phyloP scores from a whole-genome alignment of 2,329 filamentous ascomycete genomes.

The Ustilaginoidea virens region DNA sequence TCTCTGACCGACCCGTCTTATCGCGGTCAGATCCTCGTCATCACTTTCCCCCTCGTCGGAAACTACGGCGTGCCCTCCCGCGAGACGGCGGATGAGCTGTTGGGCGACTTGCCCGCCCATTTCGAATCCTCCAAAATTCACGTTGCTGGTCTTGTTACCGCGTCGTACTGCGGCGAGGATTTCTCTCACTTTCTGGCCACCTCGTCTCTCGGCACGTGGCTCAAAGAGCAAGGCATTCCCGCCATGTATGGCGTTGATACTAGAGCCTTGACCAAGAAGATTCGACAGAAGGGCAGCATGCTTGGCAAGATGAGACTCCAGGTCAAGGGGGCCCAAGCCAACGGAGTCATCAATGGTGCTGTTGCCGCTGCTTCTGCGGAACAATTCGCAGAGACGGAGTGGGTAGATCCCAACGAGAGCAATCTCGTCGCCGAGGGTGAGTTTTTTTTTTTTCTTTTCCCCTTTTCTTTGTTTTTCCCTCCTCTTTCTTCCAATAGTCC shows the following conservation, averaged over 20 bases:
- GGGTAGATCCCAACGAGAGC: constrained; percentile 81
- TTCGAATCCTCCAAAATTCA: constrained; percentile 92
- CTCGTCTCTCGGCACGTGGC: constrained; percentile 84
- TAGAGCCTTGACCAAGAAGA: constrained; percentile 81
- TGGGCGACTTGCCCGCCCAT: constrained; percentile 74
- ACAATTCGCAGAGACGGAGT: constrained; percentile 66
- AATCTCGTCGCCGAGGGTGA: constrained; percentile 93
- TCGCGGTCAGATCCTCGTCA: constrained; percentile 84
- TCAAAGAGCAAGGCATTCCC: constrained; percentile 89
- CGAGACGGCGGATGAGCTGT: constrained; percentile 68
- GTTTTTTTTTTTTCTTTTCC: constrained; percentile 17
- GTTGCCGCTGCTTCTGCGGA: constrained; percentile 14
- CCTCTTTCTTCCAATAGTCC: too few relatives aligned
- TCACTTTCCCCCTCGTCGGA: constrained; percentile 88
- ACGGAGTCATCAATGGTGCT: constrained; percentile 24
- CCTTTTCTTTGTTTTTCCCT: constrained; percentile 3
- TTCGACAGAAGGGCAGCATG: constrained; percentile 91
- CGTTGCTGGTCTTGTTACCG: constrained; percentile 78
- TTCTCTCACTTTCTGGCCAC: constrained; percentile 87
- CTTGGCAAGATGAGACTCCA: constrained; percentile 76
- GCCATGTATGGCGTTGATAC: constrained; percentile 95
- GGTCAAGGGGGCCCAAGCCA: constrained; percentile 25
- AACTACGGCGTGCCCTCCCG: constrained; percentile 95
- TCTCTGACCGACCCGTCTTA: constrained; percentile 80
- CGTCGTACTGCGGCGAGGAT: constrained; percentile 85